A percentile compares a stretch with the other conserved stretches of the same genome.
These are phyloP conservation scores for Plasmodium ovale DNA, from an alignment of 169 alveolate genomes.

Conservation along the genomic window DNA sequence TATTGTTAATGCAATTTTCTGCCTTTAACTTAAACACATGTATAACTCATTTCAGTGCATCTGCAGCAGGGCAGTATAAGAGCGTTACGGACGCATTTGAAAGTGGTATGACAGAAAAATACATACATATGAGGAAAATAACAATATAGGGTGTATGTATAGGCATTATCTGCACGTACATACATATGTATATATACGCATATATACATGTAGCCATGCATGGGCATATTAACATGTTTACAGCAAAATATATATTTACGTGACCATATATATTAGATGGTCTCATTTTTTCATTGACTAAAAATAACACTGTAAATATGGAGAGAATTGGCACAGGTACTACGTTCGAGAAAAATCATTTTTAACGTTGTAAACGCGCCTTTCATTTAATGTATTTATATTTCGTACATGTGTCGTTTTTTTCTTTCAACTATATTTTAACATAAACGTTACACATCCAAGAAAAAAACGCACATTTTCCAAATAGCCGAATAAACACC, in stretches of 20 bases:
- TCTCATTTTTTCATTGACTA: no score
- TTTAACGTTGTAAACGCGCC: no score
- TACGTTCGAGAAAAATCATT: no score
- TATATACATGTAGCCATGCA: neutral
- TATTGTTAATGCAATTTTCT: neutral
- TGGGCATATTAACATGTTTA: neutral
- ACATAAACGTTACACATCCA: no score
- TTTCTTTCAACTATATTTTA: no score
- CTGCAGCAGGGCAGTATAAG: constrained; percentile 10
- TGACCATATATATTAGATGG: neutral
- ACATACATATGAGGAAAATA: neutral
- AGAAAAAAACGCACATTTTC: no score
- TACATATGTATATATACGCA: neutral
- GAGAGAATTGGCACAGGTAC: no score
- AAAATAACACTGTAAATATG: no score
- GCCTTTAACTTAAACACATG: constrained; percentile 1
- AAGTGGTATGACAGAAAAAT: neutral
- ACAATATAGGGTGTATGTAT: neutral
- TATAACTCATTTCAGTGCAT: constrained; percentile 3
- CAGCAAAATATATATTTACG: neutral
- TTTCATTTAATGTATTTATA: no score
- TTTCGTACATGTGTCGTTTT: no score
- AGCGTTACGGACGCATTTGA: neutral
- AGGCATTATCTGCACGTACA: neutral
- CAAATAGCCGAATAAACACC: no score